phyloP scores from a whole-genome alignment of 768 basidiomycete species.

The Phylloporus arenicola region DNA sequence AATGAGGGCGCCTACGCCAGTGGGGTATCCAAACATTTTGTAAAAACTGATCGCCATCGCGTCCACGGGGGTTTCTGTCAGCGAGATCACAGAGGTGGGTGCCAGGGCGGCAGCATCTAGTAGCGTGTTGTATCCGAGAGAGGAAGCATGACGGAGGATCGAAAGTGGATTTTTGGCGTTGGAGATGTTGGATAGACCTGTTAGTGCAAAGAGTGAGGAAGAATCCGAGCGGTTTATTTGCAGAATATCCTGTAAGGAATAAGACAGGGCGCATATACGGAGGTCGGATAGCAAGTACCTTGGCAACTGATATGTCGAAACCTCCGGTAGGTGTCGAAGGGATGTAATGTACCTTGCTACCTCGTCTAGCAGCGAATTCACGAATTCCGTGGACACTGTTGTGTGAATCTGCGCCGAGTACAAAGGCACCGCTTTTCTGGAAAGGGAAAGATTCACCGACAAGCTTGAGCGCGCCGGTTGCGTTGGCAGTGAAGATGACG shows the following conservation, averaged over 20 bases:
- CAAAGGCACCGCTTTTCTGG: conserved; percentile 46
- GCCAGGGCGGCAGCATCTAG: conserved; percentile 80
- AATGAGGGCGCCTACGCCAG: conserved; percentile 75
- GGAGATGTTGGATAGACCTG: conserved; percentile 78
- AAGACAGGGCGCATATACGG: conserved; percentile 17
- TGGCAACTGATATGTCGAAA: conserved; percentile 50
- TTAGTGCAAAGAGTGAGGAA: conserved; percentile 59
- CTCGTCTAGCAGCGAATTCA: conserved; percentile 55
- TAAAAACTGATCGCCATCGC: conserved; percentile 83
- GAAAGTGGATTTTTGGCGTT: conserved; percentile 68
- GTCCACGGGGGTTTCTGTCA: conserved; percentile 64
- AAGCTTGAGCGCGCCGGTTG: conserved; percentile 73
- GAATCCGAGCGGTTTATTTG: conserved; percentile 42
- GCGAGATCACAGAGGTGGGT: conserved; percentile 62
- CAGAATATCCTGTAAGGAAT: conserved; percentile 46
- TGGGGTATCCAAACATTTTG: conserved; percentile 88
- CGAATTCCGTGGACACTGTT: conserved; percentile 83
- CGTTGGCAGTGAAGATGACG: conserved; percentile 78
- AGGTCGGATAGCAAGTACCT: conserved; percentile 39
- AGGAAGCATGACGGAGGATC: conserved; percentile 56
- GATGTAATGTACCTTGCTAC: conserved; percentile 60
- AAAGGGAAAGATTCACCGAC: conserved; percentile 81
- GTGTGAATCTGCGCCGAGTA: conserved; percentile 75
- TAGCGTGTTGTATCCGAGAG: conserved; percentile 68
- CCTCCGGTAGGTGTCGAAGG: conserved; percentile 60